A percentile compares a stretch with the other conserved stretches of the same genome.
Evolutionary conservation across 2,329 filamentous ascomycete species (phyloP).

Genomic region (Fusarium pseudonygamai): DNA sequence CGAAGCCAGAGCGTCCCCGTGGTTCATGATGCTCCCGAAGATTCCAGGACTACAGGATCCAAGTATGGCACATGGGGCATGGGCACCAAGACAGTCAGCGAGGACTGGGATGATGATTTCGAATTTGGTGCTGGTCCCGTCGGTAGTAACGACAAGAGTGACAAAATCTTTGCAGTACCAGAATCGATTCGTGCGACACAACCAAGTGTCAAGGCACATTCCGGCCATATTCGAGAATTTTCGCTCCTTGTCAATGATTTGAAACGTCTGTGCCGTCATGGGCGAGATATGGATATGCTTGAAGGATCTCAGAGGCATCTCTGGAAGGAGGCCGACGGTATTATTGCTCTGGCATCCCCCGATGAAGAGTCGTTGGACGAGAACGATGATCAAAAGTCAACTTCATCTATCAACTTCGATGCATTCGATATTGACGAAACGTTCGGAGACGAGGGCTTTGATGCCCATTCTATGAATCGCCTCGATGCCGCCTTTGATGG

Average conservation of each 20-base stretch:
- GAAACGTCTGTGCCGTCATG: slow-evolving; percentile 78
- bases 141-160: slow-evolving; percentile 49
- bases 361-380: slow-evolving; percentile 65
- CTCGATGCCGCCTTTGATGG: slow-evolving; percentile 55
- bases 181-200: slow-evolving; percentile 83
- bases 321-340: slow-evolving; percentile 86
- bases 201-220: slow-evolving; percentile 82
- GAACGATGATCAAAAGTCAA: slow-evolving; percentile 49
- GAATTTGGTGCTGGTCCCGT: slow-evolving; percentile 69
- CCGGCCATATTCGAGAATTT: slow-evolving; percentile 83
- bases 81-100: slow-evolving; percentile 80
- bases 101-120: slow-evolving; percentile 92
- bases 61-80: slow-evolving; percentile 88
- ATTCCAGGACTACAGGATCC: slow-evolving; percentile 61
- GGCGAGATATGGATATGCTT: slow-evolving; percentile 72
- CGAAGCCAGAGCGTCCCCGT: slow-evolving; percentile 85
- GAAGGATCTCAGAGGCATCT: slow-evolving; percentile 67
- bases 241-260: slow-evolving; percentile 84
- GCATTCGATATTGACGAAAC: slow-evolving; percentile 54
- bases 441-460: slow-evolving; percentile 59
- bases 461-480: slow-evolving; percentile 55
- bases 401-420: slow-evolving; percentile 53
- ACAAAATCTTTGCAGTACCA: slow-evolving; percentile 62
- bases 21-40: slow-evolving; percentile 69
- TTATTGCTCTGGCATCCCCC: slow-evolving; percentile 83